These are phyloP conservation scores for Dendrocalamus sinicus DNA, from an alignment of 176 grass and related monocot genomes.

Conservation along the genomic window DNA sequence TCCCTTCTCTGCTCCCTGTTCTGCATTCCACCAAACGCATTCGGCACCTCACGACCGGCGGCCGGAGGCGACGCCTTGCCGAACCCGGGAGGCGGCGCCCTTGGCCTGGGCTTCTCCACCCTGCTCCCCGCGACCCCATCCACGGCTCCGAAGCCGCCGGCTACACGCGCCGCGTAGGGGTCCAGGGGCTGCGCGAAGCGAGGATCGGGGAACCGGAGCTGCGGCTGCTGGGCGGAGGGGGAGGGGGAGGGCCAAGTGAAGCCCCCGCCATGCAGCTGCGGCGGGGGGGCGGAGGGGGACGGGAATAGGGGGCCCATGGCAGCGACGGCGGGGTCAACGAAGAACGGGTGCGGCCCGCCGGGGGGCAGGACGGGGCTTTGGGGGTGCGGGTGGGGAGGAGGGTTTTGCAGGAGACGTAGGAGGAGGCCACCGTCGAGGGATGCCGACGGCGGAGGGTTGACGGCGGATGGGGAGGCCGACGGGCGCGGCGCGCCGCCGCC, in stretches of 20 bases:
- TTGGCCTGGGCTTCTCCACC: slow-evolving; percentile 28
- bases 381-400: slow-evolving; percentile 36
- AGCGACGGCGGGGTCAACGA: slow-evolving; percentile 59
- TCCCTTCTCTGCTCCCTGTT: slow-evolving; percentile 25
- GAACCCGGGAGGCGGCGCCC: slow-evolving; percentile 59
- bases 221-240: slow-evolving; percentile 27
- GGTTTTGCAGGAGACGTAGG: slow-evolving; percentile 69
- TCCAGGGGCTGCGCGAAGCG: slow-evolving; percentile 27
- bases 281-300: slow-evolving; percentile 14
- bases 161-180: slow-evolving; percentile 30
- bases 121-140: slow-evolving; percentile 41
- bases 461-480: slow-evolving; percentile 14
- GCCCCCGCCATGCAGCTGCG: slow-evolving; percentile 26
- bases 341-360: slow-evolving; percentile 30
- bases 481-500: slow-evolving; percentile 15
- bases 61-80: slow-evolving; percentile 3
- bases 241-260: slow-evolving; percentile 40
- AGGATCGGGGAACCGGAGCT: slow-evolving; percentile 39
- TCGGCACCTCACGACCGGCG: neutral
- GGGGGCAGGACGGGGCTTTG: slow-evolving; percentile 4
- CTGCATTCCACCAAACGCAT: slow-evolving; percentile 26
- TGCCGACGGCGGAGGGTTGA: slow-evolving; percentile 3
- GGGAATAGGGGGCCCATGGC: slow-evolving; percentile 49
- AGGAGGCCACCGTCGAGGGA: slow-evolving; percentile 67
- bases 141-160: slow-evolving; percentile 23